phyloP scores from a whole-genome alignment of 2,329 filamentous ascomycete genomes.

The Cladosporium sp. region DNA sequence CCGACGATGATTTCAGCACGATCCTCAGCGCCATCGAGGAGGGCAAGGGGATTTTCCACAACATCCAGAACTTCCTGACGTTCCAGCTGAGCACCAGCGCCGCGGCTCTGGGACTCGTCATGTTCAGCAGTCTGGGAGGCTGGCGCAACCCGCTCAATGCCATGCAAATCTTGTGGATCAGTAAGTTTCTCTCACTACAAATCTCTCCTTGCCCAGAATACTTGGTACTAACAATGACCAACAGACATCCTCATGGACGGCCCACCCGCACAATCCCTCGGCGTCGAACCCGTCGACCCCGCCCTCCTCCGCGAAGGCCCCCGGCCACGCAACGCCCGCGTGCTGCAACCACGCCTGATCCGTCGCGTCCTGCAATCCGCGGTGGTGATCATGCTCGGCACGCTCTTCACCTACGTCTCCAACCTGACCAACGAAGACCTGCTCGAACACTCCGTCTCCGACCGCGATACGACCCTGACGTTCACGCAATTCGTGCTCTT shows the following conservation, averaged over 20 bases:
- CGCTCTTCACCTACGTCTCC: slow-evolving; percentile 82
- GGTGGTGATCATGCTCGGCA: slow-evolving; percentile 85
- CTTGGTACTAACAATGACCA: slow-evolving; percentile 27
- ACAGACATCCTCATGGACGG: slow-evolving; percentile 99
- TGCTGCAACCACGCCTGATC: slow-evolving; percentile 81
- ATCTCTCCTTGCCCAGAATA: not conserved
- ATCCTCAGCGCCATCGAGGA: slow-evolving; percentile 96
- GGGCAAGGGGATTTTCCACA: slow-evolving; percentile 99
- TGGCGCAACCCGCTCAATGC: slow-evolving; percentile 95
- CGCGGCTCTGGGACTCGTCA: slow-evolving; percentile 83
- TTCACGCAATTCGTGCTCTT: slow-evolving; percentile 99
- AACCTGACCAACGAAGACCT: slow-evolving; percentile 80
- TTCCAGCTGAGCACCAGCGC: slow-evolving; percentile 98
- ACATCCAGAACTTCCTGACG: slow-evolving; percentile 98
- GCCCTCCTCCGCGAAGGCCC: slow-evolving; percentile 92
- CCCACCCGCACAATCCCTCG: slow-evolving; percentile 92
- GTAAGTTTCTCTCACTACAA: slow-evolving; percentile 54
- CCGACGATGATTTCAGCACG: slow-evolving; percentile 83
- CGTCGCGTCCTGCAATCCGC: slow-evolving; percentile 83
- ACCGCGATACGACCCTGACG: slow-evolving; percentile 97
- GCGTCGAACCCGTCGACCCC: slow-evolving; percentile 90
- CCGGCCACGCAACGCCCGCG: slow-evolving; percentile 78
- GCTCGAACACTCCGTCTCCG: slow-evolving; percentile 60
- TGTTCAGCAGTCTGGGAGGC: slow-evolving; percentile 87
- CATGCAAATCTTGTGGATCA: slow-evolving; percentile 99